Evolutionary conservation across 2,329 filamentous ascomycete species (phyloP).

Genomic region (Fonsecaea monophora): DNA sequence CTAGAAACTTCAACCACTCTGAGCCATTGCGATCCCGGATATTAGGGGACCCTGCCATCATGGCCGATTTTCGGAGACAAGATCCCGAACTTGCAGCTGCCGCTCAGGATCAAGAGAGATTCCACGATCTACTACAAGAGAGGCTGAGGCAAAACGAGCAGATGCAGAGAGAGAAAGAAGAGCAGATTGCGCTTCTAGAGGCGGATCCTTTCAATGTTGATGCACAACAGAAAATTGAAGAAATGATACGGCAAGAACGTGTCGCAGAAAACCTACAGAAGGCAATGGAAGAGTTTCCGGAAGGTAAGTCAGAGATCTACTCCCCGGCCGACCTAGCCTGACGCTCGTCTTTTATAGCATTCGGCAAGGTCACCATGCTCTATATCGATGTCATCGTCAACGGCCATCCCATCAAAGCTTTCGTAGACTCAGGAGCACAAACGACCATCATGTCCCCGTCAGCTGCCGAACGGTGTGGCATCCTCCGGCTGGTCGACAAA

Average conservation of each 20-base stretch:
- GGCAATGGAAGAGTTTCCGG: conserved; percentile 95
- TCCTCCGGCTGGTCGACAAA: conserved; percentile 93
- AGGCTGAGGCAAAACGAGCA: conserved; percentile 74
- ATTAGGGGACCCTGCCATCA: conserved; percentile 75
- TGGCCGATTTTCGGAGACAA: conserved; percentile 72
- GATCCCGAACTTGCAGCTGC: conserved; percentile 79
- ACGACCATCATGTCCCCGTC: conserved; percentile 98
- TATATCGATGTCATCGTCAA: conserved; percentile 98
- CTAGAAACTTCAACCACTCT: conserved; percentile 62
- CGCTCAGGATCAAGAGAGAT: conserved; percentile 76
- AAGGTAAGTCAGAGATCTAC: conserved; percentile 67
- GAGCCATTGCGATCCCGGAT: conserved; percentile 85
- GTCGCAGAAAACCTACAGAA: conserved; percentile 96
- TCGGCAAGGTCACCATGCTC: conserved; percentile 92
- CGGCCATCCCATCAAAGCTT: conserved; percentile 86
- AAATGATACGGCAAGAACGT: conserved; percentile 93
- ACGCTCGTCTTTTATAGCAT: conserved; percentile 49
- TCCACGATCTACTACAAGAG: conserved; percentile 73
- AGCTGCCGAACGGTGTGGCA: conserved; percentile 89
- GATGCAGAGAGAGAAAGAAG: conserved; percentile 76
- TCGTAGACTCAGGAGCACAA: conserved; percentile 96
- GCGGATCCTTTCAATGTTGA: conserved; percentile 94
- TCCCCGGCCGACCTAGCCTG: conserved; percentile 15
- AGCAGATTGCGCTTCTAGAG: conserved; percentile 83
- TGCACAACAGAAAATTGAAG: conserved; percentile 88